phyloP scores from a whole-genome alignment of 1,139 yeast species.

The Keqinozyma sinolaborantium region DNA sequence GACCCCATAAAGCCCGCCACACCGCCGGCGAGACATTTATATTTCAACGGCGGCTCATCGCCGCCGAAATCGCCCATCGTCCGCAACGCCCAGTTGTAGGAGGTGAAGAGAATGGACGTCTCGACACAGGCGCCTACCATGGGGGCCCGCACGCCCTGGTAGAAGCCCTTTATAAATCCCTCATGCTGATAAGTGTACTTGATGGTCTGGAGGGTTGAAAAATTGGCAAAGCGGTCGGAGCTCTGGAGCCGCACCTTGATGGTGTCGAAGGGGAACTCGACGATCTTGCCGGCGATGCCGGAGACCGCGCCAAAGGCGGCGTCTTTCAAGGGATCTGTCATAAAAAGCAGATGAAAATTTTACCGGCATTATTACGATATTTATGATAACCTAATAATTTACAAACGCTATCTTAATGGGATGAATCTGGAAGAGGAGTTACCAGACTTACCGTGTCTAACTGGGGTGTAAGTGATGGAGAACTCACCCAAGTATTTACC shows the following conservation, averaged over 20 bases:
- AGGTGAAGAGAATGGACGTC: constrained; percentile 54
- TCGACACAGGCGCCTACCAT: constrained; percentile 85
- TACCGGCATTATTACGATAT: not conserved
- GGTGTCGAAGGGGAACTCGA: constrained; percentile 93
- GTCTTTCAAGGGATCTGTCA: constrained; percentile 29
- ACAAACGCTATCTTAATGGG: constrained; percentile 46
- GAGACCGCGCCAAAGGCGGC: constrained; percentile 51
- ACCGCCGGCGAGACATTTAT: constrained; percentile 65
- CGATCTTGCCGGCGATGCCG: constrained; percentile 79
- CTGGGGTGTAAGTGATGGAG: constrained; percentile 99
- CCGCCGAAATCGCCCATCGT: constrained; percentile 46
- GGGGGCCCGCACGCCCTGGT: constrained; percentile 75
- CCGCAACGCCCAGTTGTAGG: constrained; percentile 64
- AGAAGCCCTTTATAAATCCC: constrained; percentile 53
- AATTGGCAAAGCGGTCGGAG: constrained; percentile 24
- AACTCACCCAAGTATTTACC: constrained; percentile 99
- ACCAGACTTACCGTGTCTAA: constrained; percentile 99
- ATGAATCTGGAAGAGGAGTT: constrained; percentile 84
- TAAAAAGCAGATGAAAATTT: not conserved
- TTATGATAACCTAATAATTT: constrained; percentile 5
- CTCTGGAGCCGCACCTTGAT: constrained; percentile 87
- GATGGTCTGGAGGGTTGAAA: constrained; percentile 61
- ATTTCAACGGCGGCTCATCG: constrained; percentile 30
- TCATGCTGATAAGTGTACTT: constrained; percentile 56
- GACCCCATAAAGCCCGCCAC: constrained; percentile 82